These are phyloP conservation scores for Cyberlindnera sargentensis DNA, from an alignment of 805 yeast species.

Conservation along the genomic window DNA sequence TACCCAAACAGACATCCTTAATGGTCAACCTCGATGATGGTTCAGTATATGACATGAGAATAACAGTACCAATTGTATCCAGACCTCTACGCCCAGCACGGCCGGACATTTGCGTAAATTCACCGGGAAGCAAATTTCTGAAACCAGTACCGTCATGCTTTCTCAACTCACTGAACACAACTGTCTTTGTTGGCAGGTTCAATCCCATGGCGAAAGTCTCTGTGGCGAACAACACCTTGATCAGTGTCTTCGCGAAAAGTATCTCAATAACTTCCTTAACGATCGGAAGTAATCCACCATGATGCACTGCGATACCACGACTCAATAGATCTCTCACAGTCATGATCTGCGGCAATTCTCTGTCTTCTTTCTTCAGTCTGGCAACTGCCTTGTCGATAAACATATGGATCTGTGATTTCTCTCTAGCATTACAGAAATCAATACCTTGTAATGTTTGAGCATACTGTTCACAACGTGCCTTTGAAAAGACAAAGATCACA, in stretches of 20 bases:
- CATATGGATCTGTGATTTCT: conserved; percentile 88
- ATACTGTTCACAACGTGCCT: conserved; percentile 88
- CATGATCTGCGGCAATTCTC: conserved; percentile 87
- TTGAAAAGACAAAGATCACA: conserved; percentile 88
- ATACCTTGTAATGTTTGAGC: conserved; percentile 70
- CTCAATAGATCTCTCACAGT: conserved; percentile 75
- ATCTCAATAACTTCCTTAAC: conserved; percentile 93
- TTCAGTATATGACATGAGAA: conserved; percentile 75
- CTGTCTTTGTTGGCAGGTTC: conserved; percentile 94
- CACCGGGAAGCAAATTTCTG: conserved; percentile 86
- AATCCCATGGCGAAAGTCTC: conserved; percentile 99
- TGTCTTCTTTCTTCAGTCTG: conserved; percentile 82
- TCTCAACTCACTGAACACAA: conserved; percentile 75
- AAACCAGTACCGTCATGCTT: conserved; percentile 88
- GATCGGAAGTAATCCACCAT: conserved; percentile 88
- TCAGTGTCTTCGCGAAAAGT: conserved; percentile 75
- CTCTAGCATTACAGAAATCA: conserved; percentile 78
- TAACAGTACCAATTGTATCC: conserved; percentile 90
- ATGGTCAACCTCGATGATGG: conserved; percentile 53
- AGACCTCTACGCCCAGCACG: conserved; percentile 98
- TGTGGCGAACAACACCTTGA: conserved; percentile 91
- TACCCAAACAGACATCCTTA: conserved; percentile 79
- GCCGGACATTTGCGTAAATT: conserved; percentile 98
- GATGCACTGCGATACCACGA: conserved; percentile 94
- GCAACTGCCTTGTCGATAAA: conserved; percentile 86